phyloP scores from a whole-genome alignment of 2,329 filamentous ascomycete genomes.

The Pseudogymnoascus pannorum region DNA sequence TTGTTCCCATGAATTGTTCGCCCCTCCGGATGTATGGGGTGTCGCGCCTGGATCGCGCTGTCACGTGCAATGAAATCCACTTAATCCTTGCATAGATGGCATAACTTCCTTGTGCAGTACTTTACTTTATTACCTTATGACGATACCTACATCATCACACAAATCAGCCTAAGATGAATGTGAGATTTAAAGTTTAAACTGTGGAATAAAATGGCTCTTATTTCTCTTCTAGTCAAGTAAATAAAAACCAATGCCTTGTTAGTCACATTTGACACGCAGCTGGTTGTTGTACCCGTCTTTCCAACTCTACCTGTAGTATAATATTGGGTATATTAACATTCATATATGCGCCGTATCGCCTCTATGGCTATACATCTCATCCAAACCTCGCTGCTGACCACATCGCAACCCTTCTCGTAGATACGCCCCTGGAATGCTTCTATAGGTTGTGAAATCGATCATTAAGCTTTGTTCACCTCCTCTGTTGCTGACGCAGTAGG shows the following conservation, averaged over 20 bases:
- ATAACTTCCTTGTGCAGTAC: too few relatives aligned
- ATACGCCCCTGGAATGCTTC: background rate
- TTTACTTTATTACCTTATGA: background rate
- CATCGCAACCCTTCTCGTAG: background rate
- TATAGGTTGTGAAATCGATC: background rate
- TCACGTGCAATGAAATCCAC: background rate
- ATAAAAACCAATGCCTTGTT: background rate
- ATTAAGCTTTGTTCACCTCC: background rate
- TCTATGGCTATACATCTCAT: background rate
- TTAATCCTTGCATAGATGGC: background rate
- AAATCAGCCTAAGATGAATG: background rate
- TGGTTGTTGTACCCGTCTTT: background rate
- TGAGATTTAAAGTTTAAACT: background rate
- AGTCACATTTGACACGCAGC: background rate
- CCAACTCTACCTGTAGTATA: background rate
- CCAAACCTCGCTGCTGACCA: too few relatives aligned
- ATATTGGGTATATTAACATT: constrained; percentile 5
- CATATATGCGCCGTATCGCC: background rate
- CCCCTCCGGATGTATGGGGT: background rate
- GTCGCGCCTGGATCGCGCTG: background rate
- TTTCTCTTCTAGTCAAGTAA: background rate
- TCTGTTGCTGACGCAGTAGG: background rate
- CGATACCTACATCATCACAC: background rate
- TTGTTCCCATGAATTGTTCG: background rate
- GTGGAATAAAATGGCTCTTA: background rate